Percentiles rank a stretch among this genome's conserved stretches.
These are phyloP conservation scores for Jasminum sambac DNA, from an alignment of 257 asterid genomes.

Conservation along the genomic window DNA sequence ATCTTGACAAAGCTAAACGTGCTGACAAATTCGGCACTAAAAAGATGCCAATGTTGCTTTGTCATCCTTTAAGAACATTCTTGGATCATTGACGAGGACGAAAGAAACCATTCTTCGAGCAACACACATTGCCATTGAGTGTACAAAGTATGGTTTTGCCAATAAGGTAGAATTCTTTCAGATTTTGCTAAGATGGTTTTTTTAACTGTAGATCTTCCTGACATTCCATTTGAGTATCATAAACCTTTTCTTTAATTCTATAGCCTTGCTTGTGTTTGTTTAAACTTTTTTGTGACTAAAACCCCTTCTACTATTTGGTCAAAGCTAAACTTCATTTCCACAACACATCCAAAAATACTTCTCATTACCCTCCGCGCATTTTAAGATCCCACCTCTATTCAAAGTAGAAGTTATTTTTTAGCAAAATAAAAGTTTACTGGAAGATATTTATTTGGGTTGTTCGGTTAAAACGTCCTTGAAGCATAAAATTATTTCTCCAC, in stretches of 20 bases:
- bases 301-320: no score
- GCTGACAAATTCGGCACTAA: slow-evolving; percentile 58
- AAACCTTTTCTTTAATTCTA: neutral
- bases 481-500: neutral
- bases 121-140: slow-evolving; percentile 80
- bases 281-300: no score
- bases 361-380: no score
- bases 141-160: slow-evolving; percentile 82
- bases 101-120: slow-evolving; percentile 87
- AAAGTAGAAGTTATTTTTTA: no score
- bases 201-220: slow-evolving; percentile 4
- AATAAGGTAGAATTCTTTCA: slow-evolving; percentile 55
- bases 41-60: slow-evolving; percentile 49
- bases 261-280: neutral
- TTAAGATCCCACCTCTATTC: no score
- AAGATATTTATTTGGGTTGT: neutral
- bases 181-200: slow-evolving; percentile 15
- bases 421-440: no score
- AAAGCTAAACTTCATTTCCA: no score
- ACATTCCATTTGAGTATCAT: slow-evolving; percentile 5
- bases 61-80: slow-evolving; percentile 65
- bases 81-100: slow-evolving; percentile 75
- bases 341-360: no score
- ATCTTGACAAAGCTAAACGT: slow-evolving; percentile 47
- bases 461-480: neutral